phyloP scores from a whole-genome alignment of 495 filamentous ascomycete species.

The Xylaria flabelliformis region DNA sequence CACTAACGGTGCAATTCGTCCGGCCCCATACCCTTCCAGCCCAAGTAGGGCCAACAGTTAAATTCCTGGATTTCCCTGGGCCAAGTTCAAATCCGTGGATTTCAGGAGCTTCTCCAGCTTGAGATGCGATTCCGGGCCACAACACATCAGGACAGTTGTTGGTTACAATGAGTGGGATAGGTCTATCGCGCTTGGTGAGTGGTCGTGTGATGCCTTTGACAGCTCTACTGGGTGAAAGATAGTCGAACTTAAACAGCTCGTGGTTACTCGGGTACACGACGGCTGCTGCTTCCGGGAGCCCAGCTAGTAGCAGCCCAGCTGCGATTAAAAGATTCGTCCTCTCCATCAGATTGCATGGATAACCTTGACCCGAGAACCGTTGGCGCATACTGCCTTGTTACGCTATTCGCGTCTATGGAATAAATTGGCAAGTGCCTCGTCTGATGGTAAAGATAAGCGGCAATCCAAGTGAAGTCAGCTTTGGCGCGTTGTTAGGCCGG shows the following conservation, averaged over 20 bases:
- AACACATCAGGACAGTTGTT: constrained; percentile 72
- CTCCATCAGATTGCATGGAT: background rate
- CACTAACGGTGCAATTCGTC: constrained; percentile 79
- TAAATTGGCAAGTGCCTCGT: background rate
- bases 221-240: constrained; percentile 35
- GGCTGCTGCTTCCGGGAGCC: constrained; percentile 24
- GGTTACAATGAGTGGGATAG: constrained; percentile 61
- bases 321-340: constrained; percentile 5
- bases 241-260: constrained; percentile 37
- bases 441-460: background rate
- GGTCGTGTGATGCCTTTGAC: constrained; percentile 33
- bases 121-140: constrained; percentile 74
- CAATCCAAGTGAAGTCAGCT: background rate
- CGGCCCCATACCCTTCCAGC: constrained; percentile 81
- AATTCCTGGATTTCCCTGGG: constrained; percentile 53
- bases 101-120: constrained; percentile 66
- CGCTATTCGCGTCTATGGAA: background rate
- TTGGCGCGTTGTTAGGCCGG: background rate
- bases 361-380: background rate
- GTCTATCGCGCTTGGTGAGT: constrained; percentile 41
- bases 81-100: constrained; percentile 68
- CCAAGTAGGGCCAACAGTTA: constrained; percentile 72
- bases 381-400: constrained; percentile 26
- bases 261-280: constrained; percentile 41
- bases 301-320: constrained; percentile 19